A percentile compares a stretch with the other conserved stretches of the same genome.
Conservation (phyloP, 2,329 filamentous ascomycete species). For the Alternaria sp. region DNA sequence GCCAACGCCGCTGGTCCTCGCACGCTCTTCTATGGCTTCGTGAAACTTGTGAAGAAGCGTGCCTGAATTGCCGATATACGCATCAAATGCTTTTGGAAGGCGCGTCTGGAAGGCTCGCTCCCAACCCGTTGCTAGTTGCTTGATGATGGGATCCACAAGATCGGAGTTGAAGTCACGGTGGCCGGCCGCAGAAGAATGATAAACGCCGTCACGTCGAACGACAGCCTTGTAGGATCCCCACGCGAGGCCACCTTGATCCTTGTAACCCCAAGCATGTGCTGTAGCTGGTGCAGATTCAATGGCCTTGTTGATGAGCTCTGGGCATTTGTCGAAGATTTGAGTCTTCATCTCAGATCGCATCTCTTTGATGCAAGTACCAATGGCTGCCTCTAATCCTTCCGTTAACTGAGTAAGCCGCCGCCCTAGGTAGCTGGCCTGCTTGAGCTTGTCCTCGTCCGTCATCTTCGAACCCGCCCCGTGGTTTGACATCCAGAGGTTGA, state of each 20-base stretch:
- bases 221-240: slow-evolving; percentile 65
- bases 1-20: slow-evolving; percentile 48
- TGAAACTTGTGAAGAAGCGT: slow-evolving; percentile 52
- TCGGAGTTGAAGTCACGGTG: slow-evolving; percentile 52
- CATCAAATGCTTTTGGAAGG: slow-evolving; percentile 51
- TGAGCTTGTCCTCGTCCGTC: slow-evolving; percentile 49
- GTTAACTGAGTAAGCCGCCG: slow-evolving; percentile 50
- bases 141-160: slow-evolving; percentile 49
- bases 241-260: slow-evolving; percentile 54
- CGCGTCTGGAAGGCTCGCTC: slow-evolving; percentile 53
- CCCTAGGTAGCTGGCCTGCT: slow-evolving; percentile 50
- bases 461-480: slow-evolving; percentile 52
- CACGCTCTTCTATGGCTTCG: slow-evolving; percentile 49
- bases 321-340: slow-evolving; percentile 57
- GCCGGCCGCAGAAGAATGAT: slow-evolving; percentile 45
- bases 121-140: slow-evolving; percentile 52
- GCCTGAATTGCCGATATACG: slow-evolving; percentile 43
- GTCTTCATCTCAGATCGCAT: slow-evolving; percentile 52
- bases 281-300: slow-evolving; percentile 45
- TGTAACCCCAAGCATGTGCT: slow-evolving; percentile 48
- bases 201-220: slow-evolving; percentile 59
- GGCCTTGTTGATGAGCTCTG: slow-evolving; percentile 50
- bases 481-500: slow-evolving; percentile 59
- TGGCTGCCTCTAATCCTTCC: slow-evolving; percentile 50
- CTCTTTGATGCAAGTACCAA: slow-evolving; percentile 48